Conservation (phyloP, 164 flowering plant species). For the Nelumbo lutea region DNA sequence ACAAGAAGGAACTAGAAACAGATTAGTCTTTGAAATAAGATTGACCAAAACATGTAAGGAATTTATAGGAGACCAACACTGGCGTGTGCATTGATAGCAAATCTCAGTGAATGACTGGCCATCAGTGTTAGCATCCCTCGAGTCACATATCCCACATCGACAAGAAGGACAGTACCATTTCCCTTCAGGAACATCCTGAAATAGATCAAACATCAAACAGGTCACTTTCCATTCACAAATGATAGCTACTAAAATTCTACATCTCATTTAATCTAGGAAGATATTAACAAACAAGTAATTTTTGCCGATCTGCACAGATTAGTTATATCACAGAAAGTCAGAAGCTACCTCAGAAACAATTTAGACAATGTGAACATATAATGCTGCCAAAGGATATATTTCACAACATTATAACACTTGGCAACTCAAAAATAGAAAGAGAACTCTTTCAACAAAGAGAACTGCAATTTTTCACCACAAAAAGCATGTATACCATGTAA, state of each 20-base stretch:
- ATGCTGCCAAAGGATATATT: too few species aligned
- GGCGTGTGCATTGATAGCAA: conserved; percentile 26
- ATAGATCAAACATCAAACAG: conserved; percentile 1
- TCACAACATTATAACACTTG: too few species aligned
- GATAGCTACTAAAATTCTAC: background rate
- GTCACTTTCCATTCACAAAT: background rate
- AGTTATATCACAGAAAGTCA: too few species aligned
- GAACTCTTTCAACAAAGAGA: too few species aligned
- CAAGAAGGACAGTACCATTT: conserved; percentile 29
- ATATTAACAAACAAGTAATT: background rate
- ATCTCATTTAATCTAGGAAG: background rate
- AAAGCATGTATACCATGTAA: too few species aligned
- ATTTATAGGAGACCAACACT: conserved; percentile 16
- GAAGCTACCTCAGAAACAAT: too few species aligned
- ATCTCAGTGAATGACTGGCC: conserved; percentile 4
- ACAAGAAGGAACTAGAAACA: background rate
- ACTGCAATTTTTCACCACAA: too few species aligned
- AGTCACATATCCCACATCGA: conserved; percentile 31
- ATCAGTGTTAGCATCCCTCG: conserved; percentile 12
- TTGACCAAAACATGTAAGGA: background rate
- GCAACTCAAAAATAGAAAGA: too few species aligned
- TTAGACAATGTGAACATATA: too few species aligned
- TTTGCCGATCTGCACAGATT: too few species aligned
- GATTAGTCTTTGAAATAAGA: background rate
- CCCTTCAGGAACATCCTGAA: conserved; percentile 26